Conservation (phyloP, 2,329 filamentous ascomycete species). For the Scedosporium dehoogii region DNA sequence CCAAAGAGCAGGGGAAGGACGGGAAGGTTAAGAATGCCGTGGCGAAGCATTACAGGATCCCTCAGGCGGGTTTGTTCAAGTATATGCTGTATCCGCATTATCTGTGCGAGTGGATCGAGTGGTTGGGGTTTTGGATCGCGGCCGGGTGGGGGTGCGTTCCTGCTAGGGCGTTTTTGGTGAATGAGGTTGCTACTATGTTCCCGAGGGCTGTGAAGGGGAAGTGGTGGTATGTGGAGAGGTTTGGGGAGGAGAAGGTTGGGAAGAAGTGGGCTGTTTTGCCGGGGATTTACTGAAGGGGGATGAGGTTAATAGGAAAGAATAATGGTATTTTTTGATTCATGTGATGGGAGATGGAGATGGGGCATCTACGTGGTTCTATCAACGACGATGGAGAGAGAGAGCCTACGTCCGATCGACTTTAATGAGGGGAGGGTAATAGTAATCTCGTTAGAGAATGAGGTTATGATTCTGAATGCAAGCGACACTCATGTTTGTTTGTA, state of each 20-base stretch:
- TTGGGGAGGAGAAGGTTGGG: conserved; percentile 73
- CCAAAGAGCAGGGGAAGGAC: conserved; percentile 20
- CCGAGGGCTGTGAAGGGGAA: conserved; percentile 73
- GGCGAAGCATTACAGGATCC: conserved; percentile 80
- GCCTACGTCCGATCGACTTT: too few species aligned
- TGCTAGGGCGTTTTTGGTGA: conserved; percentile 71
- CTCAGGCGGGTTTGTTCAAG: conserved; percentile 71
- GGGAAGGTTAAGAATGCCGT: conserved; percentile 33
- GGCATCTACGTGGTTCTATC: neutral
- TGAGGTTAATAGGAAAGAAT: neutral
- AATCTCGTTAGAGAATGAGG: too few species aligned
- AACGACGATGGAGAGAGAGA: too few species aligned
- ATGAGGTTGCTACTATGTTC: conserved; percentile 83
- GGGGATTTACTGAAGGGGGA: conserved; percentile 28
- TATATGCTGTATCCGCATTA: conserved; percentile 88
- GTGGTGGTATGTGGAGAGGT: conserved; percentile 79
- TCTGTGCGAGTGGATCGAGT: conserved; percentile 94
- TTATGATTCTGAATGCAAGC: too few species aligned
- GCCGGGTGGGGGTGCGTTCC: conserved; percentile 59
- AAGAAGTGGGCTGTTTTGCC: conserved; percentile 63
- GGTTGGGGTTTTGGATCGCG: conserved; percentile 78
- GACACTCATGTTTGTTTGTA: too few species aligned
- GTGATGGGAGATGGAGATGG: neutral
- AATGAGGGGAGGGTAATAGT: too few species aligned
- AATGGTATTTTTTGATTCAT: neutral